Evolutionary conservation across 2,329 filamentous ascomycete species (phyloP).

Genomic region (Neodidymelliopsis sp.): DNA sequence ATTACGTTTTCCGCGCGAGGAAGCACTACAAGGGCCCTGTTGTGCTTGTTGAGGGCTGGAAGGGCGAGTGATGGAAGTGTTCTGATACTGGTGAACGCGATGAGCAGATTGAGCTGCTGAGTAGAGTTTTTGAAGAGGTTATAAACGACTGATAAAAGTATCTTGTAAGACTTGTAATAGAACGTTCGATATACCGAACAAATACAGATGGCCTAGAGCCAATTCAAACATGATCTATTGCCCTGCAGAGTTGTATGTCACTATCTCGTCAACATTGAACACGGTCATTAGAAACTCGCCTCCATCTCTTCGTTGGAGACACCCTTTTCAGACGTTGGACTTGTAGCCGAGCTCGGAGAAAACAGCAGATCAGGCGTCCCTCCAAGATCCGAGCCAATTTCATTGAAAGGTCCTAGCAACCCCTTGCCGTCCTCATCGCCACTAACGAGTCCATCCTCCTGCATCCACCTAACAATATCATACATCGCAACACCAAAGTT

Average conservation of each 20-base stretch:
- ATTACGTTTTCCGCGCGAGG: slow-evolving; percentile 41
- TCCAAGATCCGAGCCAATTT: not conserved
- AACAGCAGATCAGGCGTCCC: not conserved
- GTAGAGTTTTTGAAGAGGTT: not conserved
- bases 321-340: too few relatives aligned
- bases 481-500: slow-evolving; percentile 30
- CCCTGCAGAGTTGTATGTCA: too few relatives aligned
- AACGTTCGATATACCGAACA: not conserved
- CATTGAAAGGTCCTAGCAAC: not conserved
- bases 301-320: too few relatives aligned
- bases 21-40: slow-evolving; percentile 47
- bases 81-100: not conserved
- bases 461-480: slow-evolving; percentile 24
- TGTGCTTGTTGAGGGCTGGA: slow-evolving; percentile 35
- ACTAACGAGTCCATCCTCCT: slow-evolving; percentile 19
- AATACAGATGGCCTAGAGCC: slow-evolving; percentile 12
- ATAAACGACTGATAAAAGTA: not conserved
- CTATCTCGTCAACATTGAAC: too few relatives aligned
- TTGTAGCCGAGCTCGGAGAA: too few relatives aligned
- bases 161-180: slow-evolving; percentile 14
- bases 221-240: not conserved
- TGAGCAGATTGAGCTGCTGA: slow-evolving; percentile 5
- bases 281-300: too few relatives aligned
- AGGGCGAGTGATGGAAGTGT: slow-evolving; percentile 27
- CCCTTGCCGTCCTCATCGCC: slow-evolving; percentile 6